Base-by-base conservation (phyloP, 345 rosid genomes). In the Citrus mangshanensis region DNA sequence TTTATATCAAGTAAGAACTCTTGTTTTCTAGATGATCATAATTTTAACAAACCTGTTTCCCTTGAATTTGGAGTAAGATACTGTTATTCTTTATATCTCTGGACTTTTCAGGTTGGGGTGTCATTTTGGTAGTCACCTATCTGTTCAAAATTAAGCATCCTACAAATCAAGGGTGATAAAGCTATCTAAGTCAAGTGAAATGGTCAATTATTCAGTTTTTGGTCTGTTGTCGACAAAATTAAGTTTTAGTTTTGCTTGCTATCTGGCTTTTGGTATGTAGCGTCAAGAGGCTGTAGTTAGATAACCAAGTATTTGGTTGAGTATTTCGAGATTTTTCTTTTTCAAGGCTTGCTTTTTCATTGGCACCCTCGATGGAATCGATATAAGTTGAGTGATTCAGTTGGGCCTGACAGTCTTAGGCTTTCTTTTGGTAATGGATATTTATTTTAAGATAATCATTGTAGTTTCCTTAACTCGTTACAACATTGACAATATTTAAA, bases 1-100 rank as follows among this genome's bases (percentile, higher is more conserved):
- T 42, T 85, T 96, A 78, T 92, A 94, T 86, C 89, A 91, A 85
- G 99, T 96, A 81, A 77, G 88, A 72, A 72, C 34, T 46, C 46
- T 64, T 46, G 34, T 55, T 22, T 10, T 35, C 7, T 80, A 65
- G 42, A 46, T 68, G 21, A 24, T 67, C 77, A 30, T 61, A 75
- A 30, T 73, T 73, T 37, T 13, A 40, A 12, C 6, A 3, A 16
- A 24, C 21, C 22, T 2, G 60, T 38, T 25, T 46, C 25, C 27
- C 16, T 3, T 40, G 34, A 56, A 40, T 24, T 60, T 70, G 34
- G 24, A n/a, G 22, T 59, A 22, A 4, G 12, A 59, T 59, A 14
- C 37, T 37, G 22, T 32, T 10, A 73, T 30, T 18, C 38, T 71
- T 71, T 24, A 21, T 55, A 19, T 51, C 60, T 27, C 18, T 70